Conservation (phyloP, 345 rosid species). For the Zanthoxylum bungeanum region DNA sequence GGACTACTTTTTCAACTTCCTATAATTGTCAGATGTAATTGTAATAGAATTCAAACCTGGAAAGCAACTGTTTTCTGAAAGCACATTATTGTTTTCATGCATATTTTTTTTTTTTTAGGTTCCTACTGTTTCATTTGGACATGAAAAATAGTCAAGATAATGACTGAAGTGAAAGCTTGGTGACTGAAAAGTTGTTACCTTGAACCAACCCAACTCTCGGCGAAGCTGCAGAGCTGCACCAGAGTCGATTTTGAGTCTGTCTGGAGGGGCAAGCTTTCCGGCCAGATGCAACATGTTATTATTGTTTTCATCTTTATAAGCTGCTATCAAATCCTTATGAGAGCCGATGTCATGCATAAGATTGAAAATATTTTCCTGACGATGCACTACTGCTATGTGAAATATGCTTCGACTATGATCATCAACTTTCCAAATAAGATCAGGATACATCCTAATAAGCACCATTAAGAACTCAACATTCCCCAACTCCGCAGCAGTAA, state of each 20-base stretch:
- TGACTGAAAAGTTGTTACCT: constrained; percentile 20
- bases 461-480: constrained; percentile 30
- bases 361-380: constrained; percentile 28
- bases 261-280: constrained; percentile 24
- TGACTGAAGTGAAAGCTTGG: background rate
- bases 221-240: constrained; percentile 48
- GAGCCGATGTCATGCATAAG: constrained; percentile 28
- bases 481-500: constrained; percentile 38
- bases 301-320: constrained; percentile 24
- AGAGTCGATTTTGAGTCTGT: constrained; percentile 29
- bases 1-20: constrained; percentile 36
- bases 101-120: background rate
- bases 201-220: constrained; percentile 40
- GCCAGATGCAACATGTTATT: constrained; percentile 37
- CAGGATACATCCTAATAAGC: constrained; percentile 26
- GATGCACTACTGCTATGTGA: constrained; percentile 32
- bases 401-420: constrained; percentile 29
- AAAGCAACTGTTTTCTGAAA: background rate
- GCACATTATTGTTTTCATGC: background rate
- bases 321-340: constrained; percentile 25
- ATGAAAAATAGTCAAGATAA: background rate
- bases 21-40: background rate
- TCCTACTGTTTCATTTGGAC: background rate
- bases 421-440: constrained; percentile 33
- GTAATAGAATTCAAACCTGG: background rate